These are phyloP conservation scores for Pichia cabralensis DNA, from an alignment of 805 yeast genomes.

Conservation along the genomic window DNA sequence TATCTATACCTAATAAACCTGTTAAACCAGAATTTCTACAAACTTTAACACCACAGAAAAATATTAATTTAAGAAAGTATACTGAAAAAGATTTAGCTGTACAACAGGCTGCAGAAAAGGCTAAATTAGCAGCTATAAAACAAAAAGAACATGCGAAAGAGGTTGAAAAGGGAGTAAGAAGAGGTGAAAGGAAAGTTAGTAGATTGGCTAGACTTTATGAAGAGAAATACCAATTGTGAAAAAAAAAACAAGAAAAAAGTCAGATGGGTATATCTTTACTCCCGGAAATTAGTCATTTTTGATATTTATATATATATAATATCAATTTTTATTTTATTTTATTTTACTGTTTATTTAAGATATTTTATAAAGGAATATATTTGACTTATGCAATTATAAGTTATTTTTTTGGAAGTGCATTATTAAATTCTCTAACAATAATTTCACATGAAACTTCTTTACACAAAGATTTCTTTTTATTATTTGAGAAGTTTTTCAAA, in stretches of 20 bases:
- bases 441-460: slow-evolving; percentile 71
- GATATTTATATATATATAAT: no score
- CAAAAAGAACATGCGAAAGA: slow-evolving; percentile 17
- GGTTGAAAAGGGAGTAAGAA: slow-evolving; percentile 20
- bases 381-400: no score
- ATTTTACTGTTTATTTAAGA: background rate
- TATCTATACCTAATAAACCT: slow-evolving; percentile 2
- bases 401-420: slow-evolving; percentile 26
- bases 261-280: no score
- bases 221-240: slow-evolving; percentile 24
- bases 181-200: slow-evolving; percentile 40
- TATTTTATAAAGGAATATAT: no score
- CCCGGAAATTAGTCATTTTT: no score
- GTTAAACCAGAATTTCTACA: slow-evolving; percentile 21
- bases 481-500: slow-evolving; percentile 54
- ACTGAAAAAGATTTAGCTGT: slow-evolving; percentile 24
- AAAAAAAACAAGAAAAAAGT: no score
- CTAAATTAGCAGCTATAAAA: slow-evolving; percentile 5
- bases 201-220: slow-evolving; percentile 41
- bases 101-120: slow-evolving; percentile 15
- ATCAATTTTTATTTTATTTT: background rate
- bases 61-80: slow-evolving; percentile 20
- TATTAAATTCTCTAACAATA: slow-evolving; percentile 69
- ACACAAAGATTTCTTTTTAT: slow-evolving; percentile 57
- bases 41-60: no score